Evolutionary conservation across 345 rosid species (phyloP).

Genomic region (Rhodomyrtus tomentosa): DNA sequence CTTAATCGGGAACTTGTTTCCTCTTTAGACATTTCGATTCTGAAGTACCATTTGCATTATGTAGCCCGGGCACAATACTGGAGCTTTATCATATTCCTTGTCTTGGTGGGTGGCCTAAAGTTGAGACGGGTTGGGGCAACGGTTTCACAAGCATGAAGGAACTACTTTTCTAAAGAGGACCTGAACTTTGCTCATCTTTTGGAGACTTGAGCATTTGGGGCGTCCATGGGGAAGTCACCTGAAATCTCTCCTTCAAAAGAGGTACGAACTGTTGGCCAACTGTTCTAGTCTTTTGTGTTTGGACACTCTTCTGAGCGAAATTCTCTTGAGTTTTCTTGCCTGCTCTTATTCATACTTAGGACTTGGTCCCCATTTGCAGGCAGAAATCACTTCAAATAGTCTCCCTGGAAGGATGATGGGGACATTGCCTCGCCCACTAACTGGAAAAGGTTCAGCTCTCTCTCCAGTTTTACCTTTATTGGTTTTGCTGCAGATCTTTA

Average conservation of each 20-base stretch:
- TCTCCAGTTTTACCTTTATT: conserved; percentile 28
- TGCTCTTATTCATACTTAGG: conserved; percentile 7
- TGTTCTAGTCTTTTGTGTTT: conserved; percentile 3
- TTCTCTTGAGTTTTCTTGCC: conserved; percentile 9
- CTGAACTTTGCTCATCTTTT: not conserved
- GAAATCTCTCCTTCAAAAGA: not conserved
- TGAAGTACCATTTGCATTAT: not conserved
- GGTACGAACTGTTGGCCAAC: conserved; percentile 7
- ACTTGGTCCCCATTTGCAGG: conserved; percentile 53
- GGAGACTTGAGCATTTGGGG: not conserved
- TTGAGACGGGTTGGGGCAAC: not conserved
- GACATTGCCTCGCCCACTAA: conserved; percentile 67
- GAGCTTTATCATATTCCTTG: not conserved
- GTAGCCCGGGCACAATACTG: not conserved
- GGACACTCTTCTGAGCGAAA: not conserved
- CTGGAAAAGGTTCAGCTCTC: conserved; percentile 49
- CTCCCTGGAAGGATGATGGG: conserved; percentile 53
- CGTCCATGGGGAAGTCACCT: not conserved
- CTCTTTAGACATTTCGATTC: not conserved
- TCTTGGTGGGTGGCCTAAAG: not conserved
- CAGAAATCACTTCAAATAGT: conserved; percentile 36
- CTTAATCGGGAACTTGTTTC: not conserved
- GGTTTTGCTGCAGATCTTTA: conserved; percentile 13
- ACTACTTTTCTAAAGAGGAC: not conserved
- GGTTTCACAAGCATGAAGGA: not conserved